These are phyloP conservation scores for Cymbopogon citratus DNA, from an alignment of 176 grass and related monocot genomes.

Conservation along the genomic window DNA sequence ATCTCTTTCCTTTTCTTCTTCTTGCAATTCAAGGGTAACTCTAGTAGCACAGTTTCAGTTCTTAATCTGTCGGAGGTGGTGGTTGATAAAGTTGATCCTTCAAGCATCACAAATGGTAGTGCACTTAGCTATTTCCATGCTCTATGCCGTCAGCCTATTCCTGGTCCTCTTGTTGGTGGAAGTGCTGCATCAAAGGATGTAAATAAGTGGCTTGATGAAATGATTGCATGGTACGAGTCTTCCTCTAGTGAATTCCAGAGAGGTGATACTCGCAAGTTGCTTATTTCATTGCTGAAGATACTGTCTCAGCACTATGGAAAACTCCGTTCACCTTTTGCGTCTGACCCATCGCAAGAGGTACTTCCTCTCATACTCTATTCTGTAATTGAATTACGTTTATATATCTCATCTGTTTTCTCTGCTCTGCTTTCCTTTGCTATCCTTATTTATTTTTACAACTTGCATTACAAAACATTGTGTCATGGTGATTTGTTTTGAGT, in stretches of 20 bases:
- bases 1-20: slow-evolving; percentile 9
- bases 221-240: slow-evolving; percentile 54
- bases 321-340: slow-evolving; percentile 87
- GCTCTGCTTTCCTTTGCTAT: background rate
- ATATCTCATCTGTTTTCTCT: background rate
- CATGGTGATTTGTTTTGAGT: slow-evolving; percentile 4
- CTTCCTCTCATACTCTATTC: slow-evolving; percentile 12
- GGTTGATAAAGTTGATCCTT: slow-evolving; percentile 41
- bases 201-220: slow-evolving; percentile 96
- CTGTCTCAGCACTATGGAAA: slow-evolving; percentile 91
- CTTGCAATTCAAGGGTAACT: slow-evolving; percentile 38
- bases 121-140: slow-evolving; percentile 64
- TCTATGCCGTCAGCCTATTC: slow-evolving; percentile 65
- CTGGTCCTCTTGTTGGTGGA: slow-evolving; percentile 89
- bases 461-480: slow-evolving; percentile 5
- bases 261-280: slow-evolving; percentile 65
- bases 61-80: slow-evolving; percentile 81
- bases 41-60: slow-evolving; percentile 56
- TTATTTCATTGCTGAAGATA: slow-evolving; percentile 92
- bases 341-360: slow-evolving; percentile 85
- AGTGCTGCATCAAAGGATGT: slow-evolving; percentile 84
- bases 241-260: slow-evolving; percentile 44
- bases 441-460: background rate
- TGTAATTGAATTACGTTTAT: background rate
- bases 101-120: slow-evolving; percentile 43